phyloP scores from a whole-genome alignment of 768 basidiomycete genomes.

The Pleurotus tuoliensis region DNA sequence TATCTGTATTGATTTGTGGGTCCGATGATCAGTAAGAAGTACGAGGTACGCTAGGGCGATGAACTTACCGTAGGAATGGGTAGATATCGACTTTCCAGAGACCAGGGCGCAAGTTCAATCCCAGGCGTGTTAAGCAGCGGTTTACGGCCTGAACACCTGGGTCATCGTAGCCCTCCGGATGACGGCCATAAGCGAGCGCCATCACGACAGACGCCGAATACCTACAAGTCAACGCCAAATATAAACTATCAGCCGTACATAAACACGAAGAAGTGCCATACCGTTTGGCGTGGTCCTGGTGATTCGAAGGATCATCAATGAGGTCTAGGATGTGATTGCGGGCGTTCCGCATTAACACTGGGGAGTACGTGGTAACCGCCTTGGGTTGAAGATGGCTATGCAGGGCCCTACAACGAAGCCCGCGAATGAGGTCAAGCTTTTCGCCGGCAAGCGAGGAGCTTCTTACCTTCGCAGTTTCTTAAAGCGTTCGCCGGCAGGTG shows the following conservation, averaged over 20 bases:
- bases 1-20: slow-evolving; percentile 24
- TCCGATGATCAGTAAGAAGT: neutral
- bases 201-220: slow-evolving; percentile 50
- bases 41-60: neutral
- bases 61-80: slow-evolving; percentile 34
- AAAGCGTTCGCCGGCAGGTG: slow-evolving; percentile 54
- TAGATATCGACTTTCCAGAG: slow-evolving; percentile 45
- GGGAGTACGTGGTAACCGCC: slow-evolving; percentile 42
- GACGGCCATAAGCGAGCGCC: slow-evolving; percentile 45
- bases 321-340: slow-evolving; percentile 42
- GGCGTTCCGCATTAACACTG: slow-evolving; percentile 43
- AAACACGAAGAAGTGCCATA: slow-evolving; percentile 10
- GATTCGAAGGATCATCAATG: slow-evolving; percentile 35
- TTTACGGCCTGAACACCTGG: slow-evolving; percentile 45
- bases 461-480: slow-evolving; percentile 55
- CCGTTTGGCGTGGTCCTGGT: slow-evolving; percentile 55
- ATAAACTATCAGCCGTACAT: neutral
- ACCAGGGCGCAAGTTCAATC: slow-evolving; percentile 38
- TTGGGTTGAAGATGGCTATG: slow-evolving; percentile 59
- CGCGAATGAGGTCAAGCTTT: neutral
- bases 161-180: slow-evolving; percentile 37
- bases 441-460: neutral
- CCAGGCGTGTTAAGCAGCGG: slow-evolving; percentile 41
- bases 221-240: slow-evolving; percentile 17
- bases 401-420: slow-evolving; percentile 37